phyloP scores from a whole-genome alignment of 805 yeast genomes.

The Kazachstania taianensis region DNA sequence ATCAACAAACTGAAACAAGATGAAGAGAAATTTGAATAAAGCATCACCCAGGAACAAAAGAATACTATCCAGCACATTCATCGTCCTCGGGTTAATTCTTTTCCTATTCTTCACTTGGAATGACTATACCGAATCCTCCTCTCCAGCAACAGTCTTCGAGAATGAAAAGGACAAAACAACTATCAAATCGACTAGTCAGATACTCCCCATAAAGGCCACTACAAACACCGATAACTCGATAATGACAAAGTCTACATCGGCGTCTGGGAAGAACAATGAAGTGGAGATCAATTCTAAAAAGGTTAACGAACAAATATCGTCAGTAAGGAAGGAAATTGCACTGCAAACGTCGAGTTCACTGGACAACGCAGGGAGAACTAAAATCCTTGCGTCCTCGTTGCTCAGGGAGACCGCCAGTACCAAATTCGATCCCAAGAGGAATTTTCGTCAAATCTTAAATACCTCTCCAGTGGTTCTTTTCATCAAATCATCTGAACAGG shows the following conservation, averaged over 20 bases:
- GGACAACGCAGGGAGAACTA: background rate
- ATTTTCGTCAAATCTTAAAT: slow-evolving; percentile 42
- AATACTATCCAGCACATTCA: slow-evolving; percentile 7
- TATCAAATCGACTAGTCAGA: background rate
- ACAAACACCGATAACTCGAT: background rate
- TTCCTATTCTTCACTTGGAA: slow-evolving; percentile 10
- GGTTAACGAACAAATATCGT: slow-evolving; percentile 13
- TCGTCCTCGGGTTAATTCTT: slow-evolving; percentile 5
- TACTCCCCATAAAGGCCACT: background rate
- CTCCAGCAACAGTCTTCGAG: background rate
- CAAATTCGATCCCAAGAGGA: slow-evolving; percentile 1
- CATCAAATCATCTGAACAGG: slow-evolving; percentile 47
- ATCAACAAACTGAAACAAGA: background rate
- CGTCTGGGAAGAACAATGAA: background rate
- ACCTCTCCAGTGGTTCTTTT: slow-evolving; percentile 60
- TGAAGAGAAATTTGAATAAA: background rate
- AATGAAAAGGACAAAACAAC: background rate
- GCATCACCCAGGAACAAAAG: slow-evolving; percentile 3
- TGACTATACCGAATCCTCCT: slow-evolving; percentile 11
- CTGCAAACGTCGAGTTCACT: background rate
- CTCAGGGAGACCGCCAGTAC: background rate
- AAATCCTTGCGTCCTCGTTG: background rate
- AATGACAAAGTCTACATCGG: background rate
- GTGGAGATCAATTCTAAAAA: slow-evolving; percentile 7
- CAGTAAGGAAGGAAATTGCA: slow-evolving; percentile 11